Percentiles rank a stretch among this genome's conserved stretches.
These are phyloP conservation scores for Russula sp. DNA, from an alignment of 768 basidiomycete genomes.

Conservation along the genomic window DNA sequence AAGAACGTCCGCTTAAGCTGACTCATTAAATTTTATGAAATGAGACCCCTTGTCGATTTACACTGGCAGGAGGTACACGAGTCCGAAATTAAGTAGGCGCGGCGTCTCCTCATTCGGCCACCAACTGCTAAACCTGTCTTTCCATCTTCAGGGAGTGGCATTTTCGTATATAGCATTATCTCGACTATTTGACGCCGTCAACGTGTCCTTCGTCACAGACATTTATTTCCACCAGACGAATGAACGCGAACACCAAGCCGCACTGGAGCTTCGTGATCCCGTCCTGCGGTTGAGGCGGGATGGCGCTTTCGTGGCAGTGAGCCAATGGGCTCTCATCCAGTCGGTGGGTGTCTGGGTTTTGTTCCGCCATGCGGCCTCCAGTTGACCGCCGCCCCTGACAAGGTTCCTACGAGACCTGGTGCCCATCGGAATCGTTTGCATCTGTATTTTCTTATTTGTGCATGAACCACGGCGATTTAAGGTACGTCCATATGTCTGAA, in stretches of 20 bases:
- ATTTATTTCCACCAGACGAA: conserved; percentile 77
- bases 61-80: conserved; percentile 53
- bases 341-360: conserved; percentile 41
- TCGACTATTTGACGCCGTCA: background rate
- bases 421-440: conserved; percentile 64
- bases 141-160: conserved; percentile 61
- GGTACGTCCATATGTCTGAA: conserved; percentile 37
- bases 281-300: conserved; percentile 64
- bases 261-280: conserved; percentile 63
- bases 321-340: conserved; percentile 72
- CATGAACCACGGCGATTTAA: conserved; percentile 59
- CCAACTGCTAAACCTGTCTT: background rate
- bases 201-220: conserved; percentile 37
- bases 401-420: conserved; percentile 85
- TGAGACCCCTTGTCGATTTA: conserved; percentile 44
- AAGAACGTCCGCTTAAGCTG: background rate
- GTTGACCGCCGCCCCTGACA: background rate
- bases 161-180: conserved; percentile 47
- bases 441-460: conserved; percentile 74
- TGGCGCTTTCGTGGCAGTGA: conserved; percentile 75
- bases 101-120: conserved; percentile 10
- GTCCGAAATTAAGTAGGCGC: conserved; percentile 51
- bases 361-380: background rate
- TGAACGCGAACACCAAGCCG: conserved; percentile 52
- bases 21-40: background rate